Percentiles rank a stretch among this genome's conserved stretches.
phyloP scores from a whole-genome alignment of 371 early-diverging fungal species.

The Mucor plumbeus region DNA sequence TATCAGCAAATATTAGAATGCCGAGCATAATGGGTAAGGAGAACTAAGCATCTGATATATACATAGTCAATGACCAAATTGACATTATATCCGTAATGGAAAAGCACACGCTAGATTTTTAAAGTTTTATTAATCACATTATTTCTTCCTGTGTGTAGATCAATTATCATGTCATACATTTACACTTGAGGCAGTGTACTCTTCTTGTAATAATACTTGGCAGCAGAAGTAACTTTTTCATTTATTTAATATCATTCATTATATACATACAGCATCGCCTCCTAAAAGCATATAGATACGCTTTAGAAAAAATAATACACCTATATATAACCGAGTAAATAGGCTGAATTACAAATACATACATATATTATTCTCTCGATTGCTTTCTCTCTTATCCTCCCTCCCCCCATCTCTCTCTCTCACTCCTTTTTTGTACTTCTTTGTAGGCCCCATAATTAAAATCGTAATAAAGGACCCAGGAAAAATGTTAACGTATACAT shows the following conservation, averaged over 20 bases:
- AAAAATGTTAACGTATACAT: neutral
- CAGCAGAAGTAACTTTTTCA: neutral
- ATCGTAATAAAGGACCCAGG: neutral
- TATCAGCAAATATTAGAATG: conserved; percentile 1
- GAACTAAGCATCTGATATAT: too few species aligned
- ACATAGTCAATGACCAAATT: neutral
- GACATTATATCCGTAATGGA: conserved; percentile 11
- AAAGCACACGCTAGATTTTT: neutral
- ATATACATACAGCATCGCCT: neutral
- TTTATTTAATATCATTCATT: neutral
- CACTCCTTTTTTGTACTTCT: neutral
- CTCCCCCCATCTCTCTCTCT: neutral
- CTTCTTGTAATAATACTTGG: conserved; percentile 6
- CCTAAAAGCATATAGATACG: neutral
- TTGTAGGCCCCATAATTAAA: neutral
- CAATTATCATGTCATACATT: conserved; percentile 26
- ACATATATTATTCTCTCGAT: too few species aligned
- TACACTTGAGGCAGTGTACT: conserved; percentile 14
- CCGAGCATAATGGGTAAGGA: conserved; percentile 25
- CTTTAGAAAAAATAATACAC: neutral
- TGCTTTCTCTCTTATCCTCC: neutral
- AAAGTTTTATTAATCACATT: conserved; percentile 6
- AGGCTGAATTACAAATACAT: neutral
- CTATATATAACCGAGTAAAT: neutral
- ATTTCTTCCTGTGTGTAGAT: conserved; percentile 16